Percentiles rank a stretch among this genome's conserved stretches.
These are phyloP conservation scores for Pyrenophora teres DNA, from an alignment of 2,329 filamentous ascomycete genomes.

Conservation along the genomic window DNA sequence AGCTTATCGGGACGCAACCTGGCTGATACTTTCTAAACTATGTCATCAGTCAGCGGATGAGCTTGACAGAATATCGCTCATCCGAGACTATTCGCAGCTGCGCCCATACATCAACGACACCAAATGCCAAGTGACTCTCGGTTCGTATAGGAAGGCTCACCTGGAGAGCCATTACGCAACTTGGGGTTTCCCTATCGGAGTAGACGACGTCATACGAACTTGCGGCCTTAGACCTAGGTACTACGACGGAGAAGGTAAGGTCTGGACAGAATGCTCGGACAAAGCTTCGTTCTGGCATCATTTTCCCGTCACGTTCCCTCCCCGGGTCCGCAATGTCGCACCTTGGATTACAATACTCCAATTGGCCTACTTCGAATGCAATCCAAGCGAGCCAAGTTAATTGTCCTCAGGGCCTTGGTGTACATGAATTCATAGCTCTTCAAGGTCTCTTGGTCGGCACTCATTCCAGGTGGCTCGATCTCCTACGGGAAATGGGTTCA, in stretches of 20 bases:
- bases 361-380: slow-evolving; percentile 59
- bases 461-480: slow-evolving; percentile 54
- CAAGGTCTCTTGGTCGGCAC: slow-evolving; percentile 56
- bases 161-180: slow-evolving; percentile 55
- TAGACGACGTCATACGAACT: slow-evolving; percentile 52
- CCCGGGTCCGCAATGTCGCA: slow-evolving; percentile 38
- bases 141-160: slow-evolving; percentile 55
- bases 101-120: slow-evolving; percentile 20
- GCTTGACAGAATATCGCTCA: slow-evolving; percentile 15
- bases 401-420: slow-evolving; percentile 54
- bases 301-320: slow-evolving; percentile 49
- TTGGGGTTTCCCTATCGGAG: slow-evolving; percentile 48
- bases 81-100: slow-evolving; percentile 45
- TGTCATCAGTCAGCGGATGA: slow-evolving; percentile 20
- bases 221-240: slow-evolving; percentile 56
- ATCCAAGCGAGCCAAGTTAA: slow-evolving; percentile 56
- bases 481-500: slow-evolving; percentile 58
- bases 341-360: slow-evolving; percentile 5
- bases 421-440: slow-evolving; percentile 60
- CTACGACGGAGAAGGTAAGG: slow-evolving; percentile 49
- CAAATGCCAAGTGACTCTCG: slow-evolving; percentile 43
- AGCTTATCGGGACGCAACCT: slow-evolving; percentile 59
- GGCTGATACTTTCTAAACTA: slow-evolving; percentile 52
- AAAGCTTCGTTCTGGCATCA: slow-evolving; percentile 54
- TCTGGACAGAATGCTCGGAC: slow-evolving; percentile 47